These are phyloP conservation scores for Parasitella parasitica DNA, from an alignment of 371 early-diverging fungal genomes.

Conservation along the genomic window DNA sequence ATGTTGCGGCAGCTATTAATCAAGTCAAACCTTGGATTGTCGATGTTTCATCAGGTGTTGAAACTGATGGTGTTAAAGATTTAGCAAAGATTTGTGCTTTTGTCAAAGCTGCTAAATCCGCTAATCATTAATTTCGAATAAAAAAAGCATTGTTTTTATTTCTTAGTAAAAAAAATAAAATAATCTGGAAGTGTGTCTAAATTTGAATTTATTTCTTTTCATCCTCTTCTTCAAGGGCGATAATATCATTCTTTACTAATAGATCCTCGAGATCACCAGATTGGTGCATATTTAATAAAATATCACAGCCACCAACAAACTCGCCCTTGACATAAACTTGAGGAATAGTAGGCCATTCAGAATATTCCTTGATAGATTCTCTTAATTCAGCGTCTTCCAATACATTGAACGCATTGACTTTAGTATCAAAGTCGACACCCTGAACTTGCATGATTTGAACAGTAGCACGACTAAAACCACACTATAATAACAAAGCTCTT, in stretches of 20 bases:
- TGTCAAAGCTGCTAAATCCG: constrained; percentile 54
- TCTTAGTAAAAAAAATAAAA: no score
- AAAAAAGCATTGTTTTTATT: not conserved
- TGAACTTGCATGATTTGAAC: constrained; percentile 88
- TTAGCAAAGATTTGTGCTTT: constrained; percentile 65
- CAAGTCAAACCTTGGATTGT: constrained; percentile 82
- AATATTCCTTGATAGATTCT: constrained; percentile 91
- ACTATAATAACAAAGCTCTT: constrained; percentile 42
- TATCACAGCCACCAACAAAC: constrained; percentile 98
- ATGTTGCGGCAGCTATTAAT: constrained; percentile 72
- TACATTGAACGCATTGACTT: constrained; percentile 82
- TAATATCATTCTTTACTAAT: constrained; percentile 78
- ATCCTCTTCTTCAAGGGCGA: constrained; percentile 40
- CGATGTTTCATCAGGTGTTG: constrained; percentile 93
- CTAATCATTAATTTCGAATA: not conserved
- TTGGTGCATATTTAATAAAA: constrained; percentile 89
- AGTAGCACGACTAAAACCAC: constrained; percentile 92
- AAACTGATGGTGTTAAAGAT: constrained; percentile 75
- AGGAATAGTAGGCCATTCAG: constrained; percentile 98
- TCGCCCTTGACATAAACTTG: constrained; percentile 97
- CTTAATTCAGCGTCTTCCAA: constrained; percentile 89
- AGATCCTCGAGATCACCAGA: constrained; percentile 87
- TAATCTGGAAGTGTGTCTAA: not conserved
- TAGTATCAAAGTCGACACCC: constrained; percentile 67
- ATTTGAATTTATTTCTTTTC: constrained; percentile 11